Conservation (phyloP, 345 rosid genomes). For the Laguncularia racemosa region DNA sequence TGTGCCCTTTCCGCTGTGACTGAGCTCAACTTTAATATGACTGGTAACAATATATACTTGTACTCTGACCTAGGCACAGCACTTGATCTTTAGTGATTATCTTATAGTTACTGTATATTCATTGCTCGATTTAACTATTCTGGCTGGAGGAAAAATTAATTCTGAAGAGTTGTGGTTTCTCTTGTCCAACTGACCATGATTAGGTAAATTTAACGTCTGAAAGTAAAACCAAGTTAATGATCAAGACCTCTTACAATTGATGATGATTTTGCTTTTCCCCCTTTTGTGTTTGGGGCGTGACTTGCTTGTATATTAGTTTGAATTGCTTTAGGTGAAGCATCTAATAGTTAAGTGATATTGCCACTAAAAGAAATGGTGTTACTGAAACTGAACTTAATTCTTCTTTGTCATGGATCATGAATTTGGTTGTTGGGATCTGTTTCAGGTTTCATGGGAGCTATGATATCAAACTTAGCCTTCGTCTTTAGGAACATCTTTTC, state of each 20-base stretch:
- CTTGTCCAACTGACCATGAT: too few species aligned
- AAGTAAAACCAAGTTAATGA: too few species aligned
- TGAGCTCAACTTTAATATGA: conserved; percentile 98
- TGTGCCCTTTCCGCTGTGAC: conserved; percentile 97
- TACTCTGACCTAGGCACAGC: too few species aligned
- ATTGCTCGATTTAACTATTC: neutral
- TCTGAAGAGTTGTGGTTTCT: neutral
- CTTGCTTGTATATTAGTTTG: too few species aligned
- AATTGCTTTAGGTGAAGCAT: too few species aligned
- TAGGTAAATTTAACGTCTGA: too few species aligned
- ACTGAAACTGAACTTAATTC: neutral
- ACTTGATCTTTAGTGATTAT: too few species aligned
- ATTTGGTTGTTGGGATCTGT: conserved; percentile 13
- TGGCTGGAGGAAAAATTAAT: neutral
- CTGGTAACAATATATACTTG: conserved; percentile 34
- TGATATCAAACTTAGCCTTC: conserved; percentile 95
- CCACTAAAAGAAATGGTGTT: too few species aligned
- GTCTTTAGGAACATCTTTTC: conserved; percentile 94
- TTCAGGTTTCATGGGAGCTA: conserved; percentile 98
- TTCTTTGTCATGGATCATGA: conserved; percentile 1
- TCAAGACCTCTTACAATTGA: too few species aligned
- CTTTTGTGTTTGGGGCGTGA: too few species aligned
- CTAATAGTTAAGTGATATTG: too few species aligned
- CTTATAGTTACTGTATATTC: conserved; percentile 1
- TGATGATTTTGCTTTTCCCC: too few species aligned